Percentiles rank a stretch among this genome's conserved stretches.
These are phyloP conservation scores for Sambucus nigra DNA, from an alignment of 129 eudicot species.

Conservation along the genomic window DNA sequence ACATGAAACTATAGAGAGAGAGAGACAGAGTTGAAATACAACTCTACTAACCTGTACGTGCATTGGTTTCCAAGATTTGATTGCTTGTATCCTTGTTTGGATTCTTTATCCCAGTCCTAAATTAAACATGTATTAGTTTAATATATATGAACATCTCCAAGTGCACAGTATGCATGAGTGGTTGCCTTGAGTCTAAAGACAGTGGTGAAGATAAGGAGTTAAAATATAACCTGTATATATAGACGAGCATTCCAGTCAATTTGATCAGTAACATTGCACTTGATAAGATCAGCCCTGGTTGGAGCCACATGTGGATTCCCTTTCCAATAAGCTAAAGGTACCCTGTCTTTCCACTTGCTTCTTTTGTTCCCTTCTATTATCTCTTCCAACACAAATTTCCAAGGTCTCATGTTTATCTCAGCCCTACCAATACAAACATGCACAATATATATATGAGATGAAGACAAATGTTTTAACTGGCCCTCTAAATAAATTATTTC, in stretches of 20 bases:
- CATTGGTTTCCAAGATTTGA: constrained; percentile 71
- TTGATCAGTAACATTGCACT: constrained; percentile 28
- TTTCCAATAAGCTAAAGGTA: constrained; percentile 45
- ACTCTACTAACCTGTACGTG: constrained; percentile 38
- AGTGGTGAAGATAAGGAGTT: not conserved
- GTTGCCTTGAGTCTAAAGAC: too few relatives aligned
- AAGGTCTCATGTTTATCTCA: constrained; percentile 73
- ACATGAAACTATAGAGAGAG: not conserved
- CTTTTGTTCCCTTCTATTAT: constrained; percentile 64
- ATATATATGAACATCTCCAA: too few relatives aligned
- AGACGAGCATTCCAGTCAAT: constrained; percentile 39
- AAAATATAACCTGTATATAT: constrained; percentile 25
- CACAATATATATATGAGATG: not conserved
- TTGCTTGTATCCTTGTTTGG: constrained; percentile 40
- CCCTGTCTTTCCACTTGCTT: constrained; percentile 44
- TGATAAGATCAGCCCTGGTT: constrained; percentile 31
- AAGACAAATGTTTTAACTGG: too few relatives aligned
- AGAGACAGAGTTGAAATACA: not conserved
- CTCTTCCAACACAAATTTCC: constrained; percentile 47
- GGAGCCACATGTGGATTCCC: constrained; percentile 36
- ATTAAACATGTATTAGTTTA: too few relatives aligned
- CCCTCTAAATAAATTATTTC: too few relatives aligned
- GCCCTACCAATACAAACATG: constrained; percentile 28
- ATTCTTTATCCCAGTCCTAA: constrained; percentile 53
- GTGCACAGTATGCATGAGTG: too few relatives aligned